Percentiles rank a stretch among this genome's conserved stretches.
phyloP scores from a whole-genome alignment of 2,329 filamentous ascomycete species.

The Corinectria fuckeliana region DNA sequence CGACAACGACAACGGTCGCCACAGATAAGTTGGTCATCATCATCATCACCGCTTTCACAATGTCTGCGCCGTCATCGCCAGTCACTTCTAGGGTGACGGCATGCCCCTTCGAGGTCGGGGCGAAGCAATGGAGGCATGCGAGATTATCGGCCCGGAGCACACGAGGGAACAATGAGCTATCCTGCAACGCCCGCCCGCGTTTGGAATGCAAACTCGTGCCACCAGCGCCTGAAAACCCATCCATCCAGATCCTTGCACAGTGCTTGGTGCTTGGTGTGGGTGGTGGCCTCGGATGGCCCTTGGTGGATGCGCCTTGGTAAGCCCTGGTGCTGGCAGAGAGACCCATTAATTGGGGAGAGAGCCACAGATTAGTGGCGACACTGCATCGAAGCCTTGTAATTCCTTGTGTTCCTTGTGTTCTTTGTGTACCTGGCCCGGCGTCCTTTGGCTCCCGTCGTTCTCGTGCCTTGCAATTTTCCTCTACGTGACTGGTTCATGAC shows the following conservation, averaged over 20 bases:
- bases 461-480: background rate
- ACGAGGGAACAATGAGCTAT: slow-evolving; percentile 25
- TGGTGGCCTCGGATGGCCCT: slow-evolving; percentile 8
- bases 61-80: background rate
- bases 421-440: background rate
- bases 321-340: background rate
- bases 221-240: slow-evolving; percentile 7
- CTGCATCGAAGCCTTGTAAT: slow-evolving; percentile 2
- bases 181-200: slow-evolving; percentile 22
- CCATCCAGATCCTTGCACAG: slow-evolving; percentile 10
- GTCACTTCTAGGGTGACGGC: background rate
- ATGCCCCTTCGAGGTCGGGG: slow-evolving; percentile 11
- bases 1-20: slow-evolving; percentile 1
- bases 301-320: slow-evolving; percentile 1
- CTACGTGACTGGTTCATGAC: background rate
- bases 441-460: background rate
- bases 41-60: slow-evolving; percentile 8
- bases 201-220: slow-evolving; percentile 35
- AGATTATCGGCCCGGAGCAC: slow-evolving; percentile 2
- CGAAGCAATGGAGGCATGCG: slow-evolving; percentile 10
- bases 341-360: background rate
- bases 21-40: too few relatives aligned
- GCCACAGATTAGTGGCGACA: background rate
- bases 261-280: too few relatives aligned
- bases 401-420: background rate